Evolutionary conservation across 441 rosid species (phyloP).

Genomic region (Macaranga tanarius): DNA sequence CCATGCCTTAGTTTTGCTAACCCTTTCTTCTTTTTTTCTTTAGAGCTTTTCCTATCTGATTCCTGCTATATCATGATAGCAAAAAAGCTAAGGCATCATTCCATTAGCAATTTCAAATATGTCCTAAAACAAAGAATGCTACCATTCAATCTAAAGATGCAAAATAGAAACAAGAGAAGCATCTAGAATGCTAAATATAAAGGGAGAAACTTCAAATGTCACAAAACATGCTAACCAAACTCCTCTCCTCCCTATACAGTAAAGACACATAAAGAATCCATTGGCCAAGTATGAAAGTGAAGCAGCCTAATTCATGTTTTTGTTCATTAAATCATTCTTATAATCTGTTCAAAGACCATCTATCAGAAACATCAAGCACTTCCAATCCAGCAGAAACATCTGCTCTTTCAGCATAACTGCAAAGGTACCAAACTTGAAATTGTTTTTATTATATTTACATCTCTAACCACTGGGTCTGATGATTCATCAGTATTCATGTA

Average conservation of each 20-base stretch:
- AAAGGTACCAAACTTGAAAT: neutral
- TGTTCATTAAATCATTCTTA: neutral
- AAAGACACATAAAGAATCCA: neutral
- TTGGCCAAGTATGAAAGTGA: neutral
- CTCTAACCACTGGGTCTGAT: neutral
- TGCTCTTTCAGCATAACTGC: neutral
- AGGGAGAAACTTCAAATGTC: neutral
- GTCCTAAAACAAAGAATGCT: neutral
- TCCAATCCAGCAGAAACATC: neutral
- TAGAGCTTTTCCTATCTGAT: slow-evolving; percentile 51
- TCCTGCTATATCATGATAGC: slow-evolving; percentile 50
- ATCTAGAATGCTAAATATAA: slow-evolving; percentile 4
- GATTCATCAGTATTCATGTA: neutral
- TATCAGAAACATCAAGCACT: neutral
- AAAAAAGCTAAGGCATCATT: slow-evolving; percentile 2
- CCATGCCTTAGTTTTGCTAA: slow-evolving; percentile 60
- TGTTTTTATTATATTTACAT: neutral
- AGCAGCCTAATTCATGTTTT: slow-evolving; percentile 1
- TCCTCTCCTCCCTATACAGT: neutral
- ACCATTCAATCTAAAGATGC: neutral
- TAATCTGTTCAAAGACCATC: no score
- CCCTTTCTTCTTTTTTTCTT: slow-evolving; percentile 78
- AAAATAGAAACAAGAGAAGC: neutral
- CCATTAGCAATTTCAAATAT: neutral
- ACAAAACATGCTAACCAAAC: neutral